Evolutionary conservation across 257 asterid species (phyloP).

Genomic region (Henckelia pumila): DNA sequence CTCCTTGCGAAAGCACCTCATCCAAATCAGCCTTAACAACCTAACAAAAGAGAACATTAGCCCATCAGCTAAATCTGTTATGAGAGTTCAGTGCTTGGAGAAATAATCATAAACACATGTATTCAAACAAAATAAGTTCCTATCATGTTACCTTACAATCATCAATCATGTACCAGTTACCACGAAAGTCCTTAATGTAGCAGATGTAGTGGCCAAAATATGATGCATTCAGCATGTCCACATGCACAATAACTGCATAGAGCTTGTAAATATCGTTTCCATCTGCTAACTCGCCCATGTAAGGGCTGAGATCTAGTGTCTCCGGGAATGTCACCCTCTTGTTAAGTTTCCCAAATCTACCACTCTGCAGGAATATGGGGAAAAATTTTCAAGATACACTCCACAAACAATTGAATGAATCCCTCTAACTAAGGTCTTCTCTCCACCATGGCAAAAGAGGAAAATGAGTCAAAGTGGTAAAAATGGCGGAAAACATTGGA

Average conservation of each 20-base stretch:
- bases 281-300: conserved; percentile 70
- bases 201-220: conserved; percentile 97
- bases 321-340: conserved; percentile 94
- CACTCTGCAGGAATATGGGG: conserved; percentile 59
- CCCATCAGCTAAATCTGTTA: background rate
- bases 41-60: conserved; percentile 38
- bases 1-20: conserved; percentile 96
- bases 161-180: conserved; percentile 87
- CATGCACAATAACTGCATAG: conserved; percentile 93
- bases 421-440: background rate
- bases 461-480: background rate
- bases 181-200: conserved; percentile 75
- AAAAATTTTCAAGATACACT: conserved; percentile 16
- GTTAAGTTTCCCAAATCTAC: conserved; percentile 93
- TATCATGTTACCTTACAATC: conserved; percentile 70
- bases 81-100: too few relatives aligned
- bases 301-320: conserved; percentile 69
- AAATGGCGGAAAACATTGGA: conserved; percentile 13
- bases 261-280: conserved; percentile 71
- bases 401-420: conserved; percentile 5
- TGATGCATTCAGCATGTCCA: conserved; percentile 98
- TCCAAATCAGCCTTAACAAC: conserved; percentile 66
- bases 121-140: background rate
- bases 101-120: background rate
- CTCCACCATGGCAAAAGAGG: conserved; percentile 9